Percentiles rank a stretch among this genome's conserved stretches.
Evolutionary conservation across 2,329 filamentous ascomycete genomes (phyloP).

Genomic region (Massarina eburnea): DNA sequence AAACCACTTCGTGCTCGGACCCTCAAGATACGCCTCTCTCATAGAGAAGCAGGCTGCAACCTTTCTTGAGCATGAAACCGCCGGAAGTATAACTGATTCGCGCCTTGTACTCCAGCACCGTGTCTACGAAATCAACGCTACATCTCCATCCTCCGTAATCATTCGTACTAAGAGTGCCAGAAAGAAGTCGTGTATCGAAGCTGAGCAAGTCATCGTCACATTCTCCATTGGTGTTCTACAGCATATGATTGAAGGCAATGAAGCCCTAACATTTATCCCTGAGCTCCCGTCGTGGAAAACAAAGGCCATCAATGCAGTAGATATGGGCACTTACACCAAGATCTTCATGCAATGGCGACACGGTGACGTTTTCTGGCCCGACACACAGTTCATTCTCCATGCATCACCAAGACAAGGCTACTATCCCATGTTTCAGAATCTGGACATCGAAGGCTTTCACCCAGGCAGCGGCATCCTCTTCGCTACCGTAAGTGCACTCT

Average conservation of each 20-base stretch:
- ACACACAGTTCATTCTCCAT: conserved; percentile 51
- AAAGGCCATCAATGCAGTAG: conserved; percentile 60
- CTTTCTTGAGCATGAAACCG: conserved; percentile 46
- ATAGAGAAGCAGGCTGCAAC: conserved; percentile 54
- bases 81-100: conserved; percentile 30
- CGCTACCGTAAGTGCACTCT: conserved; percentile 61
- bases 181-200: conserved; percentile 48
- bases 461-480: conserved; percentile 63
- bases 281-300: conserved; percentile 62
- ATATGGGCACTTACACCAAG: conserved; percentile 69
- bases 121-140: background rate
- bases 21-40: conserved; percentile 60
- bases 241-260: conserved; percentile 27
- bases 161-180: background rate
- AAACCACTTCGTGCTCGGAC: conserved; percentile 61
- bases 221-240: conserved; percentile 53
- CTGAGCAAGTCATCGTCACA: conserved; percentile 56
- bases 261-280: conserved; percentile 55
- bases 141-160: background rate
- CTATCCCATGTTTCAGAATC: conserved; percentile 62
- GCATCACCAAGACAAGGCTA: conserved; percentile 47
- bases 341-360: conserved; percentile 63
- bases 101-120: conserved; percentile 1
- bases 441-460: conserved; percentile 57
- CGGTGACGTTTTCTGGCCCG: conserved; percentile 62